Evolutionary conservation across 129 eudicot genomes (phyloP).

Genomic region (Flaveria linearis): DNA sequence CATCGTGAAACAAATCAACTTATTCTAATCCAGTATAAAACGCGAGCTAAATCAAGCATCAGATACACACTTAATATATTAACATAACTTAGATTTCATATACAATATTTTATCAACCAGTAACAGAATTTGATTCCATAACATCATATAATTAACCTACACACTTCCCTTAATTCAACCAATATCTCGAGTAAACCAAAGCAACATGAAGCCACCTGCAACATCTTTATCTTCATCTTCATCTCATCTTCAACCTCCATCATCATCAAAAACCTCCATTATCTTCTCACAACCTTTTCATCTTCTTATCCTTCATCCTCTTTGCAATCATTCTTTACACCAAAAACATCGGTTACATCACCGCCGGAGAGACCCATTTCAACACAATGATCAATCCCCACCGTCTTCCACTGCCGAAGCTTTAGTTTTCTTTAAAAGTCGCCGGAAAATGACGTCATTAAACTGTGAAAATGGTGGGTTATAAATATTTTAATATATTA

Average conservation of each 20-base stretch:
- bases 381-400: neutral
- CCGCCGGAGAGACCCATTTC: slow-evolving; percentile 24
- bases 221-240: slow-evolving; percentile 38
- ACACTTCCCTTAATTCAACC: too few species aligned
- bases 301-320: slow-evolving; percentile 53
- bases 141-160: neutral
- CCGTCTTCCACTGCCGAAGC: slow-evolving; percentile 25
- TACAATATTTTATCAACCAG: neutral
- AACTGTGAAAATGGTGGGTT: too few species aligned
- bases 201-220: slow-evolving; percentile 53
- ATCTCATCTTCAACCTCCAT: slow-evolving; percentile 24
- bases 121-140: neutral
- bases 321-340: slow-evolving; percentile 61
- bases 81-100: neutral
- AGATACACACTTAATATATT: neutral
- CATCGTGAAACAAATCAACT: too few species aligned
- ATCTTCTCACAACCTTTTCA: slow-evolving; percentile 54
- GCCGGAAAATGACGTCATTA: neutral
- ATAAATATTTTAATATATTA: too few species aligned
- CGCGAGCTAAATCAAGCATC: too few species aligned
- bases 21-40: too few species aligned
- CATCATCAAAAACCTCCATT: slow-evolving; percentile 33
- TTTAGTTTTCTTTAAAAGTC: neutral
- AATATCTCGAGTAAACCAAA: slow-evolving; percentile 11
- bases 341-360: slow-evolving; percentile 53